Evolutionary conservation across 306 rosid species (phyloP).

Genomic region (Vachellia collinsii): DNA sequence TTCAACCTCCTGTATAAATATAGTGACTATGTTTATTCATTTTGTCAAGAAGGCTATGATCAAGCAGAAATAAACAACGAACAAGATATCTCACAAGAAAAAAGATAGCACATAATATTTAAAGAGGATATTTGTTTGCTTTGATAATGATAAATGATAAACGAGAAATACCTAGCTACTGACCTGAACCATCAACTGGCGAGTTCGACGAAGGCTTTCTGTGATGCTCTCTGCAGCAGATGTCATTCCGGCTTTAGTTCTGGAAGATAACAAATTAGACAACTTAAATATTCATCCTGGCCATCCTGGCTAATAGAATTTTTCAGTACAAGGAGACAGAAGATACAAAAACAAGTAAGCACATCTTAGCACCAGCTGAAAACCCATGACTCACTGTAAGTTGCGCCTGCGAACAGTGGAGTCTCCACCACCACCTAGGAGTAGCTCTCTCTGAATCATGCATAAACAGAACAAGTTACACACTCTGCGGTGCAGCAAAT

Average conservation of each 20-base stretch:
- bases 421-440: too few species aligned
- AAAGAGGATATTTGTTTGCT: background rate
- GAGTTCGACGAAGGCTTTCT: slow-evolving; percentile 89
- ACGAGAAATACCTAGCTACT: slow-evolving; percentile 14
- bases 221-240: slow-evolving; percentile 96
- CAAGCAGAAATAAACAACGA: background rate
- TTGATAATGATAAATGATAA: slow-evolving; percentile 7
- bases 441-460: too few species aligned
- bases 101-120: background rate
- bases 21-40: slow-evolving; percentile 5
- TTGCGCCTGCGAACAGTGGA: too few species aligned
- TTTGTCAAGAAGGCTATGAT: background rate
- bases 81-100: slow-evolving; percentile 3
- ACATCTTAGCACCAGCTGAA: background rate
- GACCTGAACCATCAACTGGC: slow-evolving; percentile 95
- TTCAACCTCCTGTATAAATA: slow-evolving; percentile 79
- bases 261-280: slow-evolving; percentile 34
- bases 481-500: too few species aligned
- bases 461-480: too few species aligned
- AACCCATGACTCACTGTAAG: too few species aligned
- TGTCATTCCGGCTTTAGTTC: slow-evolving; percentile 95
- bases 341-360: slow-evolving; percentile 2
- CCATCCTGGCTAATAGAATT: slow-evolving; percentile 12
- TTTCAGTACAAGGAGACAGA: slow-evolving; percentile 8
- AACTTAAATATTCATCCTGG: slow-evolving; percentile 26